Conservation (phyloP, 1,284 basidiomycete species). For the Apiotrichum domesticum region DNA sequence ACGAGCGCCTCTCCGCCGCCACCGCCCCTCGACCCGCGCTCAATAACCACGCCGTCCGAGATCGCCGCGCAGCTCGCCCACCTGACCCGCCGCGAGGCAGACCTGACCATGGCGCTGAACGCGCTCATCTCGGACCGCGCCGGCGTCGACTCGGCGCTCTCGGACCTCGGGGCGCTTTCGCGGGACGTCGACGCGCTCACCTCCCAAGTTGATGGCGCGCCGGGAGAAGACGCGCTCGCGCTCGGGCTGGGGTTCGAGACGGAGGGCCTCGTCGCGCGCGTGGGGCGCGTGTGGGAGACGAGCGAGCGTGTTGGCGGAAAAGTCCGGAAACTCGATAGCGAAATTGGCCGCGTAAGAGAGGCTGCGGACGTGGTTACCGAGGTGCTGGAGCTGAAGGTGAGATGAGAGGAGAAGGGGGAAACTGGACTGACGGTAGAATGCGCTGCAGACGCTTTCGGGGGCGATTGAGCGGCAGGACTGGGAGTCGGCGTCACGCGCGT, state of each 20-base stretch:
- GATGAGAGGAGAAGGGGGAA: slow-evolving; percentile 3
- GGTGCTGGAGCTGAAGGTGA: slow-evolving; percentile 82
- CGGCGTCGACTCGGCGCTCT: slow-evolving; percentile 61
- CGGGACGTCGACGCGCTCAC: slow-evolving; percentile 61
- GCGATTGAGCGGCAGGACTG: slow-evolving; percentile 84
- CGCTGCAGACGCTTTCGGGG: slow-evolving; percentile 65
- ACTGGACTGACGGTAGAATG: slow-evolving; percentile 53
- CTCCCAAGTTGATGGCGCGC: slow-evolving; percentile 53
- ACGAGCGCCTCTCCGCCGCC: slow-evolving; percentile 7
- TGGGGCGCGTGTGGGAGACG: slow-evolving; percentile 53
- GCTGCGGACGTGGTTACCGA: slow-evolving; percentile 77
- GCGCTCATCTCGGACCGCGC: slow-evolving; percentile 63
- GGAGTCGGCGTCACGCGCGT: slow-evolving; percentile 88
- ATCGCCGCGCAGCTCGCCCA: slow-evolving; percentile 48
- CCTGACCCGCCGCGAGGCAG: slow-evolving; percentile 69
- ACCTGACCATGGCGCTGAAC: slow-evolving; percentile 69
- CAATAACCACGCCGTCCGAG: slow-evolving; percentile 34
- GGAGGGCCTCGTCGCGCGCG: slow-evolving; percentile 42
- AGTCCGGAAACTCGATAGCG: slow-evolving; percentile 79
- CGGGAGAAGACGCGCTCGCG: slow-evolving; percentile 4
- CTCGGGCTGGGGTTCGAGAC: slow-evolving; percentile 26
- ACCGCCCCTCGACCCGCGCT: slow-evolving; percentile 27
- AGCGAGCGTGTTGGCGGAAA: slow-evolving; percentile 85
- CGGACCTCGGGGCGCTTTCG: slow-evolving; percentile 58
- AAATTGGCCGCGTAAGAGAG: slow-evolving; percentile 78